Conservation (phyloP, 371 early-diverging fungal species). For the Aphelidium insulamus region DNA sequence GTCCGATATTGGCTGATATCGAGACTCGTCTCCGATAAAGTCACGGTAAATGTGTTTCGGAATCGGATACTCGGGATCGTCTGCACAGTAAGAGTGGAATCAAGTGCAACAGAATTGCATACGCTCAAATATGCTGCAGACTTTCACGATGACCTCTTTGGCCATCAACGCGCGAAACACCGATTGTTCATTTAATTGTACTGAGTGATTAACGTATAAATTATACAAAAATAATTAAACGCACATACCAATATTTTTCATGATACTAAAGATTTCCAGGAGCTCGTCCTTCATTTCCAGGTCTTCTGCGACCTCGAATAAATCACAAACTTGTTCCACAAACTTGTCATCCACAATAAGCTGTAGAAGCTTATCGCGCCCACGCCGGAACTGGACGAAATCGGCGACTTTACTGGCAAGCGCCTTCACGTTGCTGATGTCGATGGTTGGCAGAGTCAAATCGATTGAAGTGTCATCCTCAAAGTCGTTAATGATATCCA, state of each 20-base stretch:
- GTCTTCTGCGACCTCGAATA: slow-evolving; percentile 63
- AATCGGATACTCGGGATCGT: slow-evolving; percentile 45
- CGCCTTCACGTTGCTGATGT: too few species aligned
- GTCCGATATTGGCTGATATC: slow-evolving; percentile 27
- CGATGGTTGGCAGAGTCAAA: too few species aligned
- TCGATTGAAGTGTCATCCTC: too few species aligned
- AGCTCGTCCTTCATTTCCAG: slow-evolving; percentile 47
- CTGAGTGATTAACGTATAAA: too few species aligned
- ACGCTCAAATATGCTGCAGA: slow-evolving; percentile 71
- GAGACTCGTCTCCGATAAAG: slow-evolving; percentile 24
- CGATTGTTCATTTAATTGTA: neutral
- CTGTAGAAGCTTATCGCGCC: slow-evolving; percentile 7
- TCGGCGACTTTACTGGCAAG: slow-evolving; percentile 2
- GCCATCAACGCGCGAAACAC: slow-evolving; percentile 8
- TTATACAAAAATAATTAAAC: neutral
- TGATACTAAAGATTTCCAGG: slow-evolving; percentile 38
- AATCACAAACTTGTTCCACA: slow-evolving; percentile 35
- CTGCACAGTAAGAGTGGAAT: slow-evolving; percentile 7
- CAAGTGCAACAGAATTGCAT: slow-evolving; percentile 1
- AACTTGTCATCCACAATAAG: slow-evolving; percentile 26
- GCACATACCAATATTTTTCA: slow-evolving; percentile 40
- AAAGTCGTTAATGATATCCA: slow-evolving; percentile 9
- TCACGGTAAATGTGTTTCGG: slow-evolving; percentile 43
- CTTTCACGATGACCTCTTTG: slow-evolving; percentile 36
- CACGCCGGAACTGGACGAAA: slow-evolving; percentile 6